A percentile compares a stretch with the other conserved stretches of the same genome.
phyloP scores from a whole-genome alignment of 768 basidiomycete species.

The Russula brevipes region DNA sequence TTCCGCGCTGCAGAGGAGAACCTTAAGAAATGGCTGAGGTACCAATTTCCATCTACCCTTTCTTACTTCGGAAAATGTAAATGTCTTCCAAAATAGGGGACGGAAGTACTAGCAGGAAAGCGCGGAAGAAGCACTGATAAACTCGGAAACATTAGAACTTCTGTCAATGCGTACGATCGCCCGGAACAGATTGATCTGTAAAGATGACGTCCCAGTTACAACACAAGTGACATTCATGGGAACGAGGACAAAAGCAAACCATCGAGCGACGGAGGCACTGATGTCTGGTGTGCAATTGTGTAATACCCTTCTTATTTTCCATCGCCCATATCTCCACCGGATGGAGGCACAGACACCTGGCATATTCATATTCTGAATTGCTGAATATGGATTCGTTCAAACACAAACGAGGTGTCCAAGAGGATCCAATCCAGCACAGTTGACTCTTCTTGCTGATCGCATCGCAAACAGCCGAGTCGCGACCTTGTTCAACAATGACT shows the following conservation, averaged over 20 bases:
- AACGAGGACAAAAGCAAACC: background rate
- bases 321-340: background rate
- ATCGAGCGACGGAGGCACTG: background rate
- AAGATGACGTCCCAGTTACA: background rate
- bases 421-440: too few relatives aligned
- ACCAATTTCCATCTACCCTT: background rate
- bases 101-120: background rate
- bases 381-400: too few relatives aligned
- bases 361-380: too few relatives aligned
- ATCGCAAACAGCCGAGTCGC: background rate
- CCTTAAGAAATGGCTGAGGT: background rate
- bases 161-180: background rate
- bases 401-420: too few relatives aligned
- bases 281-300: background rate
- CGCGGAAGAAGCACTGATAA: slow-evolving; percentile 10
- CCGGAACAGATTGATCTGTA: background rate
- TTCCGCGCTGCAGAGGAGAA: slow-evolving; percentile 14
- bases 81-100: background rate
- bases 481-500: background rate
- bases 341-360: too few relatives aligned
- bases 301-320: background rate
- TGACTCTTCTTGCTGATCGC: too few relatives aligned
- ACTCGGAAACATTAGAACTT: background rate
- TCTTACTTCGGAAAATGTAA: background rate
- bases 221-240: background rate